These are phyloP conservation scores for Lasiosphaeria hispida DNA, from an alignment of 495 filamentous ascomycete species.

Conservation along the genomic window DNA sequence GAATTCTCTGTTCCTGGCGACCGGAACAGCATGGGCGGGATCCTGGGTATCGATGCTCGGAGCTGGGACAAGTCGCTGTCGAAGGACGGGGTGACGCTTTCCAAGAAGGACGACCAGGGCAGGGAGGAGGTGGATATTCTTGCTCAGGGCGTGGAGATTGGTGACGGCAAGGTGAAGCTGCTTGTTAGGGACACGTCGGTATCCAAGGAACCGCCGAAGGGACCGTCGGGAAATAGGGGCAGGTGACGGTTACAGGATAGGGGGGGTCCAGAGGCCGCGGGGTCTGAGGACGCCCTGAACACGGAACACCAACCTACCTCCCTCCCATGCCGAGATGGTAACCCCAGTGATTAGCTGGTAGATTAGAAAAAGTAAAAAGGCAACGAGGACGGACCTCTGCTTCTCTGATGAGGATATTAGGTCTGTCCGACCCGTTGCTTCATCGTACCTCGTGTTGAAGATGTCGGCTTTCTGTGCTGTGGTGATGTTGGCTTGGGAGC, in stretches of 20 bases:
- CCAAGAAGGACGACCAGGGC: constrained; percentile 52
- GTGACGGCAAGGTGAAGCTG: constrained; percentile 58
- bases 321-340: too few species aligned
- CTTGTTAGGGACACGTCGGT: constrained; percentile 49
- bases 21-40: constrained; percentile 83
- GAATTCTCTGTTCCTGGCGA: constrained; percentile 97
- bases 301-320: too few species aligned
- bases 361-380: too few species aligned
- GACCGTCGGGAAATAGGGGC: constrained; percentile 39
- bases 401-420: too few species aligned
- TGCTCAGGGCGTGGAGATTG: constrained; percentile 57
- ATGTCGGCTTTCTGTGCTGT: too few species aligned
- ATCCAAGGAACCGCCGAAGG: constrained; percentile 46
- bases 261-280: too few species aligned
- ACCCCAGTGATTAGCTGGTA: too few species aligned
- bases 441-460: too few species aligned
- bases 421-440: too few species aligned
- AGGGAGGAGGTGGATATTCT: constrained; percentile 59
- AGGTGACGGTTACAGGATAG: constrained; percentile 31
- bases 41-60: constrained; percentile 87
- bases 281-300: too few species aligned
- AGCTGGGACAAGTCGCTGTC: constrained; percentile 77
- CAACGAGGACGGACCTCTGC: too few species aligned
- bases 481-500: too few species aligned
- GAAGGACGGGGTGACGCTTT: constrained; percentile 40